Evolutionary conservation across 148 eudicot genomes (phyloP).

Genomic region (Spergularia bocconei): DNA sequence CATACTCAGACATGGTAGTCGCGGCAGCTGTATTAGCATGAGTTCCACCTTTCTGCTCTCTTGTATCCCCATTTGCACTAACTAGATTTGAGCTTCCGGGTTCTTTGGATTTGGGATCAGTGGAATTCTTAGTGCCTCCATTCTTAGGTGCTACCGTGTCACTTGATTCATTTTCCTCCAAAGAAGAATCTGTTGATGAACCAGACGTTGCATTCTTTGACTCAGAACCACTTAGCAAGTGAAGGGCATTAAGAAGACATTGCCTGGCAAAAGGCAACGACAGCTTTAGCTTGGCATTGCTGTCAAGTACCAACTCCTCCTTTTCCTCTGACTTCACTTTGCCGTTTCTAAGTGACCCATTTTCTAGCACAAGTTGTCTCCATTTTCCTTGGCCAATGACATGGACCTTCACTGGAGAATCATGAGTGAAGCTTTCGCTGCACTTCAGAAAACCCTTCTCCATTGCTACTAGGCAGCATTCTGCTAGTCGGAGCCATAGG

Average conservation of each 20-base stretch:
- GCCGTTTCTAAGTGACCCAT: slow-evolving; percentile 32
- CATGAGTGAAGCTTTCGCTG: slow-evolving; percentile 24
- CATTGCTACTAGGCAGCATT: slow-evolving; percentile 76
- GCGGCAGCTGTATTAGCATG: slow-evolving; percentile 32
- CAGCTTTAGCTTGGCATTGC: slow-evolving; percentile 44
- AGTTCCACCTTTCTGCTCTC: slow-evolving; percentile 56
- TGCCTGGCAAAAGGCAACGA: slow-evolving; percentile 61
- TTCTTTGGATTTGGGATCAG: slow-evolving; percentile 47
- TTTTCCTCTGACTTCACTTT: slow-evolving; percentile 33
- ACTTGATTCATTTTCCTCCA: slow-evolving; percentile 42
- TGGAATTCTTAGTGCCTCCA: slow-evolving; percentile 30
- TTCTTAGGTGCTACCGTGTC: slow-evolving; percentile 34
- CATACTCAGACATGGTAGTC: slow-evolving; percentile 50
- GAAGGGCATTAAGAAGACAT: slow-evolving; percentile 73
- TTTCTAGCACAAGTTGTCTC: slow-evolving; percentile 65
- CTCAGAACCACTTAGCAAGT: slow-evolving; percentile 44
- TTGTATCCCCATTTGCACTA: slow-evolving; percentile 66
- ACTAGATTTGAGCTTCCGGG: slow-evolving; percentile 42
- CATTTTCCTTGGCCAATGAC: slow-evolving; percentile 85
- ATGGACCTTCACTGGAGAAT: slow-evolving; percentile 49
- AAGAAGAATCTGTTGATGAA: slow-evolving; percentile 27
- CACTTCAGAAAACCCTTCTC: slow-evolving; percentile 58
- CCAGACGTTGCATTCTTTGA: slow-evolving; percentile 35
- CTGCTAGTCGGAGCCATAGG: slow-evolving; percentile 83
- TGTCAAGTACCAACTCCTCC: slow-evolving; percentile 28